Evolutionary conservation across 2,329 filamentous ascomycete genomes (phyloP).

Genomic region (Aspergillus quadrilineatus): DNA sequence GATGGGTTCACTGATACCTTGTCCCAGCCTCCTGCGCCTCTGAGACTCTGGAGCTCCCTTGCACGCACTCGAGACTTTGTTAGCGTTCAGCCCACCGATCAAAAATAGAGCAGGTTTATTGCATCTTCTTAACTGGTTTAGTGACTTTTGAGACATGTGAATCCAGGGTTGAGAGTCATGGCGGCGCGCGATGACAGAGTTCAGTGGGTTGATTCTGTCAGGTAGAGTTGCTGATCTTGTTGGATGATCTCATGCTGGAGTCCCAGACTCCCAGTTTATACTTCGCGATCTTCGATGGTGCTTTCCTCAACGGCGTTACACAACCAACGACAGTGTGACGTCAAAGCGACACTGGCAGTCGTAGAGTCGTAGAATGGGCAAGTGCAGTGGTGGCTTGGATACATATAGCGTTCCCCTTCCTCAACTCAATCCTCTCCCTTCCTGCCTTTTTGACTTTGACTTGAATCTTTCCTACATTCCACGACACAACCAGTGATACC

Average conservation of each 20-base stretch:
- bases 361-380: neutral
- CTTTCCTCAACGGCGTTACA: neutral
- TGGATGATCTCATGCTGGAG: constrained; percentile 8
- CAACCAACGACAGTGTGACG: constrained; percentile 6
- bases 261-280: neutral
- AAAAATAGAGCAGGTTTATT: neutral
- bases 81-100: neutral
- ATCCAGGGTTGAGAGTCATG: neutral
- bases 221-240: neutral
- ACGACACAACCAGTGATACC: neutral
- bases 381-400: neutral
- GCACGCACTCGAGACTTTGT: neutral
- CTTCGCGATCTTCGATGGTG: neutral
- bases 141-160: neutral
- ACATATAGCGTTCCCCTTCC: constrained; percentile 4
- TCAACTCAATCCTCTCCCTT: neutral
- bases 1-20: neutral
- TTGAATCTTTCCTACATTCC: constrained; percentile 1
- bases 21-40: neutral
- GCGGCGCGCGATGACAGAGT: neutral
- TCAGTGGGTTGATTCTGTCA: neutral
- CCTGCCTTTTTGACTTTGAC: constrained; percentile 1
- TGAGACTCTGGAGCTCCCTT: neutral
- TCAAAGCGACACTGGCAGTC: neutral
- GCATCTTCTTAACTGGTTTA: neutral